These are phyloP conservation scores for Butyriboletus loyo DNA, from an alignment of 768 basidiomycete genomes.

Conservation along the genomic window DNA sequence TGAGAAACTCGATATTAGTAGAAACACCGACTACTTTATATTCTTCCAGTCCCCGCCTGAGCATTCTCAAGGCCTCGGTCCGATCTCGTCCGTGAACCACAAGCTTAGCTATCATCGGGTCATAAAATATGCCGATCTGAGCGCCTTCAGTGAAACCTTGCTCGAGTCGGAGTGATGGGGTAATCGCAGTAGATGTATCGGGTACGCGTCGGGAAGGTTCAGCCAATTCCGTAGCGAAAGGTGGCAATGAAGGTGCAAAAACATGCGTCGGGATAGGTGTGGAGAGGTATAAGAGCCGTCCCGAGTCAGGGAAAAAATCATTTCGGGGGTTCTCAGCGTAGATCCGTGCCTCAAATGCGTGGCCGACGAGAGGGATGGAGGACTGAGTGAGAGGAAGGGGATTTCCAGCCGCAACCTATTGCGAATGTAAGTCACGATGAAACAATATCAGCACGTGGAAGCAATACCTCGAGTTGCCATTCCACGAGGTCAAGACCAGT, in stretches of 20 bases:
- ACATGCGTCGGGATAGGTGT: conserved; percentile 71
- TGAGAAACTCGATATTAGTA: conserved; percentile 89
- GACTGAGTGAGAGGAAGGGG: conserved; percentile 74
- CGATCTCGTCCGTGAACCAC: conserved; percentile 86
- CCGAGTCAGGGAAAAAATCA: conserved; percentile 90
- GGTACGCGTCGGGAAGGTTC: conserved; percentile 23
- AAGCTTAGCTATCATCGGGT: conserved; percentile 90
- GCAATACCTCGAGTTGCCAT: conserved; percentile 81
- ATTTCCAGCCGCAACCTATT: conserved; percentile 84
- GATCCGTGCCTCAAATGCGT: conserved; percentile 92
- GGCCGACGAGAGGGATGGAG: conserved; percentile 82
- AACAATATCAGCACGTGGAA: background rate
- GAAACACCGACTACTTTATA: conserved; percentile 90
- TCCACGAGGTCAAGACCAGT: conserved; percentile 92
- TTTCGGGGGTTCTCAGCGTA: conserved; percentile 95
- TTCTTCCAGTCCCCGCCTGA: conserved; percentile 78
- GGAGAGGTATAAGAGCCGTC: conserved; percentile 73
- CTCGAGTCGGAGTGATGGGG: conserved; percentile 76
- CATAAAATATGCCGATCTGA: conserved; percentile 85
- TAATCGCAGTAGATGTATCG: conserved; percentile 27
- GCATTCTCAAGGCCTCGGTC: conserved; percentile 75
- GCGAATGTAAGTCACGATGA: background rate
- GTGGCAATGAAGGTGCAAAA: conserved; percentile 51
- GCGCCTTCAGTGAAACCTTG: conserved; percentile 82
- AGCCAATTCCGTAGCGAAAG: conserved; percentile 26